Evolutionary conservation across 257 asterid genomes (phyloP).

Genomic region (Thymus quinquecostatus): DNA sequence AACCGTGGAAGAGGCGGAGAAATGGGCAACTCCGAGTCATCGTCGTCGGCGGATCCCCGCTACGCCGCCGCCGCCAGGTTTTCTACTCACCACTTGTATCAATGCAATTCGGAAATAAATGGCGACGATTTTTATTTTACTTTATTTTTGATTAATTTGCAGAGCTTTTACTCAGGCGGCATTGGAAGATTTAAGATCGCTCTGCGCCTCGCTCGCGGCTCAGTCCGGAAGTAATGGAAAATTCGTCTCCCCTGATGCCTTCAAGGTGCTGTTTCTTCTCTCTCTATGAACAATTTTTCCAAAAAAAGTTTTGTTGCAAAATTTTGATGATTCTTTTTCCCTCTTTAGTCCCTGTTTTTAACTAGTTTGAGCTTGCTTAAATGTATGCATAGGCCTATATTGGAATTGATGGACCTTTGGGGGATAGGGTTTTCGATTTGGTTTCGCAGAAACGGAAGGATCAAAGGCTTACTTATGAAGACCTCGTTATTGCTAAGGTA

Average conservation of each 20-base stretch:
- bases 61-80: slow-evolving; percentile 63
- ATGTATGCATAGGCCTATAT: slow-evolving; percentile 50
- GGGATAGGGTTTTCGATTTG: slow-evolving; percentile 77
- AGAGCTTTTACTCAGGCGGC: slow-evolving; percentile 73
- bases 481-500: slow-evolving; percentile 91
- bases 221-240: slow-evolving; percentile 60
- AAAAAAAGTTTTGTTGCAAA: too few relatives aligned
- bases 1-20: slow-evolving; percentile 27
- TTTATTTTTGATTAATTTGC: slow-evolving; percentile 8
- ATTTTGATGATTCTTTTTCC: slow-evolving; percentile 1
- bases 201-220: slow-evolving; percentile 69
- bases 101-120: not conserved
- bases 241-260: slow-evolving; percentile 55
- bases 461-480: slow-evolving; percentile 73
- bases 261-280: slow-evolving; percentile 55
- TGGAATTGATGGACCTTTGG: slow-evolving; percentile 78
- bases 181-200: slow-evolving; percentile 68
- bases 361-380: slow-evolving; percentile 28
- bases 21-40: slow-evolving; percentile 76
- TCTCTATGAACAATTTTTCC: not conserved
- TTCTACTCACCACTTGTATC: not conserved
- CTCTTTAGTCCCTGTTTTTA: not conserved
- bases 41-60: slow-evolving; percentile 63
- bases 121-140: not conserved
- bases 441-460: slow-evolving; percentile 77